Evolutionary conservation across 495 filamentous ascomycete genomes (phyloP), one percentile per base, ranked within the genome.

Genomic region (Neurospora tetraspora): DNA sequence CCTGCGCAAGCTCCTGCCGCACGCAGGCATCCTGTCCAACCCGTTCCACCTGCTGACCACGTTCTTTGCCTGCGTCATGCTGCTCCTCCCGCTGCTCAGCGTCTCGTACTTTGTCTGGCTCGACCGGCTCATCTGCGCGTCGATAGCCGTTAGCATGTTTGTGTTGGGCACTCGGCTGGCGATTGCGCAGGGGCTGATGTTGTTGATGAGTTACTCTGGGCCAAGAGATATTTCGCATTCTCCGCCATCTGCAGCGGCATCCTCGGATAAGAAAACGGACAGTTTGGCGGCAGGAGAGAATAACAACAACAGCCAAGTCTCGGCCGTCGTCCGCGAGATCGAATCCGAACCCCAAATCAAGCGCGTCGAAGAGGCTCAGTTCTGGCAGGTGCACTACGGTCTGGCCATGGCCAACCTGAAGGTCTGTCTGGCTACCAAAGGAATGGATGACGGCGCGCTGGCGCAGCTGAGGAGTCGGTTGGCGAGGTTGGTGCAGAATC

Each of bases 351-450:
- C 90, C 9, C 86, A 86, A 39, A 89, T 99, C 9, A 88, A 86
- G 39, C 86, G 85, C 1, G 88, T 99, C 70, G 92, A 96, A 70
- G 95, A 97, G 78, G 94, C 94, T 2, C 87, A 92, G 77, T 97
- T 99, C 82, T 99, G 96, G 96, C 96, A 99, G 84, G 96, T 98
- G 23, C 96, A 99, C 81, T 97, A 98, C 79, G 94, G 96, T 3
- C 84, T 98, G 45, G 96, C 92, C 78, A 97, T 97, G 92, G 96
- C 96, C 14, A 97, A 95, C 75, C 77, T 99, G 73, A 97, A 95
- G 82, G 77, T 99, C 18, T 85, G 90, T 39, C 87, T 94, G 1
- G 81, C 83, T 27, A 61, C 18, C 10, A 34, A 87, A 16, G 79
- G 81, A 38, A 77, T 61, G 71, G 89, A 89, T 23, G 92, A 92